Conservation (phyloP, 257 asterid species). For the Rubia yunnanensis region DNA sequence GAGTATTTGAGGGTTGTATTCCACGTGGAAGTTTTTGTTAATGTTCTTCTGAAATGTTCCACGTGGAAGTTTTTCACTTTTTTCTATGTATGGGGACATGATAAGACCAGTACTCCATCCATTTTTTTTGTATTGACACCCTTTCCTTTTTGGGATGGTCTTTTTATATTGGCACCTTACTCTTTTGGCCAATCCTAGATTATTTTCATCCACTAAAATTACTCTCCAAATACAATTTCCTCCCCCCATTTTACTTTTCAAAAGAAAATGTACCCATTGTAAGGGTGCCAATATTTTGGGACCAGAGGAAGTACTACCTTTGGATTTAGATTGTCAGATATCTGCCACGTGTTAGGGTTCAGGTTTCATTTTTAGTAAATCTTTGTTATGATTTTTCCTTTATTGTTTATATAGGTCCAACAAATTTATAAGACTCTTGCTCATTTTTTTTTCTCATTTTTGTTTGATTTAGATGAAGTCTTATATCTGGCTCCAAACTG, state of each 20-base stretch:
- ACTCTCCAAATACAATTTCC: too few species aligned
- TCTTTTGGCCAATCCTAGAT: too few species aligned
- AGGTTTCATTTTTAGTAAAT: neutral
- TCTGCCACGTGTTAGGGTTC: neutral
- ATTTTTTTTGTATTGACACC: too few species aligned
- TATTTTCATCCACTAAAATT: too few species aligned
- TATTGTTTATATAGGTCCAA: neutral
- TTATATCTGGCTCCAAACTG: constrained; percentile 39
- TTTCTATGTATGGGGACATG: neutral
- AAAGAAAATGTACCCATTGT: too few species aligned
- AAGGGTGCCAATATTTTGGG: too few species aligned
- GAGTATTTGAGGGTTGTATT: neutral
- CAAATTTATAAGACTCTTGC: neutral
- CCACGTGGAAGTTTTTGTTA: neutral
- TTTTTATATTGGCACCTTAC: too few species aligned
- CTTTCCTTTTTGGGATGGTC: too few species aligned
- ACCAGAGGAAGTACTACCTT: neutral
- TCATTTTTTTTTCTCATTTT: constrained; percentile 6
- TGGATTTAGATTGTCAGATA: neutral
- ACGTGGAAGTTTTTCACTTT: neutral
- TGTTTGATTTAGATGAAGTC: constrained; percentile 25
- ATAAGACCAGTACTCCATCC: neutral
- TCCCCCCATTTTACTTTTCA: too few species aligned
- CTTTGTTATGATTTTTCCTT: neutral
- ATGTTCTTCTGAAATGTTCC: neutral